Base-by-base conservation (phyloP, 345 rosid species). In the Eucalyptus sideroxylon region DNA sequence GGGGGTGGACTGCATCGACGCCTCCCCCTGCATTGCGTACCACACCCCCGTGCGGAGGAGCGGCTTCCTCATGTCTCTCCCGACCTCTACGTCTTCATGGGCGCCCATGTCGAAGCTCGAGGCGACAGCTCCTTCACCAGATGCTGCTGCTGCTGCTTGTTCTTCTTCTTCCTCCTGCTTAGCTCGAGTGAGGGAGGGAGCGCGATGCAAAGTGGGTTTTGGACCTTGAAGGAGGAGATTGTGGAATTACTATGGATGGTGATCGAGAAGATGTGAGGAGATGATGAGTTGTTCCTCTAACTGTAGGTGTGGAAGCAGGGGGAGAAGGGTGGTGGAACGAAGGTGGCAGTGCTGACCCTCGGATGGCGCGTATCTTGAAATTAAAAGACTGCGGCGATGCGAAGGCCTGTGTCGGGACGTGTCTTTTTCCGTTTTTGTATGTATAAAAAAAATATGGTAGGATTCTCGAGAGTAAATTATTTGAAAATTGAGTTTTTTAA, bases 41-140 rank as follows among this genome's bases (percentile, higher is more conserved):
- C 97, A 95, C 87, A 96, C 95, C 83, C 98, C 96, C 0, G 95
- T 92, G 87, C 95, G 97, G 44, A 96, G 90, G 89, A 96, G 93
- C 34, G 96, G 98, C 89, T 96, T 95, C 93, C 92, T 90, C 30
- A 95, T 56, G 47, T 94, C 95, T 55, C 93, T 91, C 34, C 87
- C 93, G 17, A 93, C 95, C 24, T 94, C 97, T 6, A n/a, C 88
- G 10, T 95, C 98, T 21, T 95, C 97, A 89, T 93, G 86, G 90
- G 93, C 92, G 89, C 95, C 93, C 96, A 94, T 94, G 50, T 23
- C 50, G 40, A 80, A 49, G 67, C 83, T 80, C 65, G 27, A 19
- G 83, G 83, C 45, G 5, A 37, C 83, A 72, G 83, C 83, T 72
- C 42, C 83, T 37, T 72, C 44, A 72, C 26, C 40, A 72, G 82